Evolutionary conservation across 2,329 filamentous ascomycete species (phyloP).

Genomic region (Cercospora zeae-maydis): DNA sequence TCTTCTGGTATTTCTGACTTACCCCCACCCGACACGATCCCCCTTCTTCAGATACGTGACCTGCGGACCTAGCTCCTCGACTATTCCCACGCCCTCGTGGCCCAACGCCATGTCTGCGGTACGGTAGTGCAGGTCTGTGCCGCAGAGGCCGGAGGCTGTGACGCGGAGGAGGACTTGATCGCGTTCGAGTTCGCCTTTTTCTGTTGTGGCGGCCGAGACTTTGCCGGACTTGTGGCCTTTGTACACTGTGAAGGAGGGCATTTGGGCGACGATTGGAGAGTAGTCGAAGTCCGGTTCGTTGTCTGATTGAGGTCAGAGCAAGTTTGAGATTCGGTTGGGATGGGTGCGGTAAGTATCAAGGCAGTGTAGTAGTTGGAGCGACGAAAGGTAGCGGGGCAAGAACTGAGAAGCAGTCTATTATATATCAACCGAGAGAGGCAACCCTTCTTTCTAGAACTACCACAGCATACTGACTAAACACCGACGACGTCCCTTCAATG

Average conservation of each 20-base stretch:
- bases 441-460: background rate
- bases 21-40: slow-evolving; percentile 51
- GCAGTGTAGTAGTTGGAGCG: too few species aligned
- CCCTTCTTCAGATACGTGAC: slow-evolving; percentile 49
- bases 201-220: slow-evolving; percentile 51
- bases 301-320: too few species aligned
- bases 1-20: background rate
- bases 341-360: too few species aligned
- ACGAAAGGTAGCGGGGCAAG: too few species aligned
- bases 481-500: background rate
- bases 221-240: slow-evolving; percentile 58
- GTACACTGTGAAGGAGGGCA: slow-evolving; percentile 57
- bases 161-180: slow-evolving; percentile 61
- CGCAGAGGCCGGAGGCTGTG: slow-evolving; percentile 65
- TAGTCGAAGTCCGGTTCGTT: background rate
- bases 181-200: slow-evolving; percentile 44
- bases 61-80: slow-evolving; percentile 48
- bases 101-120: slow-evolving; percentile 47
- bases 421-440: background rate
- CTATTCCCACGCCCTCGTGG: slow-evolving; percentile 54
- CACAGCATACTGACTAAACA: background rate
- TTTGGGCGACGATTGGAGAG: slow-evolving; percentile 10
- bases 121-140: slow-evolving; percentile 48
- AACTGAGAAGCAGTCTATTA: background rate
- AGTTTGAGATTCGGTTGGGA: too few species aligned